Evolutionary conservation across 208 protist genomes (phyloP), one percentile per base, ranked within the genome.

Genomic region (Borovskyia barvae): DNA sequence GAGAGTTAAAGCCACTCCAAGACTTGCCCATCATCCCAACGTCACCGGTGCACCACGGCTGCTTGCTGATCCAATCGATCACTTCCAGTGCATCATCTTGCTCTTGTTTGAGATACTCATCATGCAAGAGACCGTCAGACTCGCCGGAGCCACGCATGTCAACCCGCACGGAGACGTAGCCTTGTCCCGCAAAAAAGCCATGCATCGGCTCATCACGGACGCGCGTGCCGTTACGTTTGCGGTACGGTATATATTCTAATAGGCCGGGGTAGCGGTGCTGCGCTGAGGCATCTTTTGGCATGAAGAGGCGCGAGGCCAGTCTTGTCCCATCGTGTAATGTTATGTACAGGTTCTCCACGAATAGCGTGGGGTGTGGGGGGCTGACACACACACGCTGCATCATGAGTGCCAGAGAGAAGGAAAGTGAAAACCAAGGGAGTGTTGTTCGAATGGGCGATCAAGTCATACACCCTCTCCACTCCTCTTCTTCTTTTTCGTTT

Each of bases 11-110:
- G 36, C 76, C 80, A 39, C 76, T 66, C 77, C 80, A 87, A 24
- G 80, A 87, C 63, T 81, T 83, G 11, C 75, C 80, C 75, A 84
- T 80, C 80, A 87, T 83, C 32, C 76, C 80, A 30, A 83, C 76
- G 12, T 53, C 55, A n/a, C 80, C 81, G 5, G 68, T 80, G 66
- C 81, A 82, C 76, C 81, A 84, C 12, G 68, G 37, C 55, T 84
- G 81, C 40, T 60, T 61, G 48, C 59, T 77, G 33, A 88, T 75
- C 75, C 76, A 78, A n/a, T 80, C 69, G 54, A 88, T 88, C 50
- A 88, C 68, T 50, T 82, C 76, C 12, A 84, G 37, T 1, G 77
- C 77, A 39, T 88, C 77, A 51, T 82, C 70, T 50, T 88, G 77
- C 54, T 84, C 70, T 59, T 84, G 77, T 49, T 72, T 60, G 8